Percentiles rank a stretch among this genome's conserved stretches.
phyloP scores from a whole-genome alignment of 257 asterid genomes.

The Oldenlandia corymbosa region DNA sequence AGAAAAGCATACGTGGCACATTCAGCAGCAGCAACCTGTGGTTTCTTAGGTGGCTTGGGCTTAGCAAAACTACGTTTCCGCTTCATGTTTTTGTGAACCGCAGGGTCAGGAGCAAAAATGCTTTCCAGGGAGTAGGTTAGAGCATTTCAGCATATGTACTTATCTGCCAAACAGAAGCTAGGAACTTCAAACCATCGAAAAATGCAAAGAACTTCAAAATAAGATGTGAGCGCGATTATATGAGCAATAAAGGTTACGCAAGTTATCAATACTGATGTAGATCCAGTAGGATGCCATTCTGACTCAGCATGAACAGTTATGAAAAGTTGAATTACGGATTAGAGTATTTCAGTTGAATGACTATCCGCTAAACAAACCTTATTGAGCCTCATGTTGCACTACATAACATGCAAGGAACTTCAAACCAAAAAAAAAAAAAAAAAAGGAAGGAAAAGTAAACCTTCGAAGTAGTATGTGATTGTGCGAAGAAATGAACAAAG shows the following conservation, averaged over 20 bases:
- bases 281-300: too few species aligned
- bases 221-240: too few species aligned
- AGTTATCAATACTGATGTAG: too few species aligned
- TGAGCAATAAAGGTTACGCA: too few species aligned
- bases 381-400: too few species aligned
- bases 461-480: too few species aligned
- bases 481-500: background rate
- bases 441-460: background rate
- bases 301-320: too few species aligned
- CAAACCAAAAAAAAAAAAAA: background rate
- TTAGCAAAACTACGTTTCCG: conserved; percentile 52
- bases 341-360: too few species aligned
- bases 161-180: background rate
- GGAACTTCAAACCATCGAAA: background rate
- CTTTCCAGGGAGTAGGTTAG: conserved; percentile 3
- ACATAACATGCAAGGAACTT: too few species aligned
- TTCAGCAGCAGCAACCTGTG: conserved; percentile 32
- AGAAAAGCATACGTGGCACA: conserved; percentile 35
- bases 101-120: background rate
- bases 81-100: conserved; percentile 43
- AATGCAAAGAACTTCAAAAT: too few species aligned
- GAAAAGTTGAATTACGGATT: too few species aligned
- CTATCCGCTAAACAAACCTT: too few species aligned
- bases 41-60: conserved; percentile 46
- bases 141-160: background rate